Evolutionary conservation across 2,329 filamentous ascomycete species (phyloP).

Genomic region (Didymella sp.): DNA sequence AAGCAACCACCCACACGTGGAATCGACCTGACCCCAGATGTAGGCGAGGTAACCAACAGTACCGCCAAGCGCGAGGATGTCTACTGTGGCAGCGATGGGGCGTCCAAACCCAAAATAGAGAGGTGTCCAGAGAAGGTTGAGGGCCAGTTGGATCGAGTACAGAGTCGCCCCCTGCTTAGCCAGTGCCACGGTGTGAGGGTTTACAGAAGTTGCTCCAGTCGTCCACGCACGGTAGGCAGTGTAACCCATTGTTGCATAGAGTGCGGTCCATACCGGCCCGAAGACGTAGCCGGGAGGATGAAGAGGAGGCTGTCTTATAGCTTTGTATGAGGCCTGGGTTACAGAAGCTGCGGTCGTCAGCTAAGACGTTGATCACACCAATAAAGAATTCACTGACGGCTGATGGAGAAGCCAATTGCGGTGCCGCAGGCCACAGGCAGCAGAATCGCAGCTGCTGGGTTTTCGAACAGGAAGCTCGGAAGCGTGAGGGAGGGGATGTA

Average conservation of each 20-base stretch:
- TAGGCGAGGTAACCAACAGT: slow-evolving; percentile 74
- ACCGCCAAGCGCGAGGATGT: slow-evolving; percentile 76
- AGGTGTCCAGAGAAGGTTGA: slow-evolving; percentile 91
- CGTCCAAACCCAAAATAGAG: slow-evolving; percentile 83
- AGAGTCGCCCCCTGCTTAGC: slow-evolving; percentile 75
- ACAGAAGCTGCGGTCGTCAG: slow-evolving; percentile 12
- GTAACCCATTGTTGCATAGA: slow-evolving; percentile 82
- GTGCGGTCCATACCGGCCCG: slow-evolving; percentile 64
- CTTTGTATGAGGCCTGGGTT: slow-evolving; percentile 66
- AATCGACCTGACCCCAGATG: slow-evolving; percentile 77
- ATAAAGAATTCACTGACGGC: slow-evolving; percentile 59
- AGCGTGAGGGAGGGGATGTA: slow-evolving; percentile 80
- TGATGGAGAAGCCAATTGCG: slow-evolving; percentile 72
- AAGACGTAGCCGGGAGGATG: slow-evolving; percentile 65
- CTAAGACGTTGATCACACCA: too few relatives aligned
- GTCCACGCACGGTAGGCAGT: slow-evolving; percentile 79
- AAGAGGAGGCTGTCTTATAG: slow-evolving; percentile 70
- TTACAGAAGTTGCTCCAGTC: slow-evolving; percentile 64
- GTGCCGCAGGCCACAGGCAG: slow-evolving; percentile 77
- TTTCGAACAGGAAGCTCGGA: slow-evolving; percentile 73
- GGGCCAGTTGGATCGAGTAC: slow-evolving; percentile 82
- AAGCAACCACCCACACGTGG: slow-evolving; percentile 74
- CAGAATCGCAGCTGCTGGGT: slow-evolving; percentile 74
- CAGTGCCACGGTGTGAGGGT: slow-evolving; percentile 58
- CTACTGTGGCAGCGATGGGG: slow-evolving; percentile 75